phyloP scores from a whole-genome alignment of 2,329 filamentous ascomycete species.

The Aspergillus fijiensis region DNA sequence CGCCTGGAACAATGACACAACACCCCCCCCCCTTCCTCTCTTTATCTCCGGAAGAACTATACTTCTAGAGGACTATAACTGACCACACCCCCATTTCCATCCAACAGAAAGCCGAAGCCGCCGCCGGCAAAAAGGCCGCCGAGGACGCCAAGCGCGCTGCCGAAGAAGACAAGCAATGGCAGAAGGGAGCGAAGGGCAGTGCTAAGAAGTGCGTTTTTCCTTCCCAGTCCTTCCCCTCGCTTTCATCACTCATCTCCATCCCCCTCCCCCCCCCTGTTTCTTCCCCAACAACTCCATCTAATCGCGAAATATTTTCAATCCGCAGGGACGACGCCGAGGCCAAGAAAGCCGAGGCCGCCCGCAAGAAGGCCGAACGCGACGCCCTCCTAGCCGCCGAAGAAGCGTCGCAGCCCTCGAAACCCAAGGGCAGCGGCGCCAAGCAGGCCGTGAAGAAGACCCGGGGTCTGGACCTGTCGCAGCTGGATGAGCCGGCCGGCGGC shows the following conservation, averaged over 20 bases:
- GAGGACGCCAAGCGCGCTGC: constrained; percentile 65
- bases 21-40: too few relatives aligned
- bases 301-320: not conserved
- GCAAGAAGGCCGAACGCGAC: constrained; percentile 90
- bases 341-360: constrained; percentile 77
- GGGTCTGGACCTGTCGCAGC: constrained; percentile 67
- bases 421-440: constrained; percentile 56
- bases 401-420: constrained; percentile 58
- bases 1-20: not conserved
- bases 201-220: constrained; percentile 73
- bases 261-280: too few relatives aligned
- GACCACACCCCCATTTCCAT: too few relatives aligned
- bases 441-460: constrained; percentile 50
- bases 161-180: constrained; percentile 75
- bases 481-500: constrained; percentile 60
- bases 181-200: constrained; percentile 78
- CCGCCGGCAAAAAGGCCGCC: constrained; percentile 73
- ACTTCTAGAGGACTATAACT: not conserved
- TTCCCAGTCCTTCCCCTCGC: not conserved
- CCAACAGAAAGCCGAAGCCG: constrained; percentile 81
- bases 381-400: constrained; percentile 83
- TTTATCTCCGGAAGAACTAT: too few relatives aligned
- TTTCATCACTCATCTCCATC: not conserved
- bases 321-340: constrained; percentile 76
- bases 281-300: too few relatives aligned